phyloP scores from a whole-genome alignment of 1,139 yeast genomes.

The Protomyces gravidus region DNA sequence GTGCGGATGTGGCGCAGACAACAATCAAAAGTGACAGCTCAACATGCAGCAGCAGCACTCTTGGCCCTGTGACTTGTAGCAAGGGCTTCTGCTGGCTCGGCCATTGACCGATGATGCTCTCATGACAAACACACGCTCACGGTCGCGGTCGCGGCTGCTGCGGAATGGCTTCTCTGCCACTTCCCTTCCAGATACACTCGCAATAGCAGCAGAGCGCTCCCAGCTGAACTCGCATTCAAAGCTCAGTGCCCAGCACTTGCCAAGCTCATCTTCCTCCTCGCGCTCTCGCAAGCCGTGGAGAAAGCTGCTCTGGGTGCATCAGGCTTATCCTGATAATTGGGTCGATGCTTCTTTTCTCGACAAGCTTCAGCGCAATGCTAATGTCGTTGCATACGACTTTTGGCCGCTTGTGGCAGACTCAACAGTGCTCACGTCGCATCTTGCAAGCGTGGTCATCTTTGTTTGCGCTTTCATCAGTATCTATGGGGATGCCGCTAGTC shows the following conservation, averaged over 20 bases:
- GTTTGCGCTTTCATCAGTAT: conserved; percentile 58
- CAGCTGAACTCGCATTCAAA: neutral
- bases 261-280: too few relatives aligned
- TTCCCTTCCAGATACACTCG: neutral
- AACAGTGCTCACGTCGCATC: conserved; percentile 61
- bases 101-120: too few relatives aligned
- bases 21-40: neutral
- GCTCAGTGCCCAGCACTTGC: too few relatives aligned
- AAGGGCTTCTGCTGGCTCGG: too few relatives aligned
- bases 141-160: neutral
- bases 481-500: conserved; percentile 40
- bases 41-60: neutral
- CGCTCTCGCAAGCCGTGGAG: conserved; percentile 53
- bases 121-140: neutral
- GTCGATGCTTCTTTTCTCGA: conserved; percentile 76
- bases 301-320: conserved; percentile 79
- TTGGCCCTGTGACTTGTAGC: neutral
- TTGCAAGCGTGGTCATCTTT: conserved; percentile 58
- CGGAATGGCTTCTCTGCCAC: conserved; percentile 1
- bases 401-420: conserved; percentile 63
- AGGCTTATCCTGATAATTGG: conserved; percentile 87
- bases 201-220: neutral
- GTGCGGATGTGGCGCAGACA: too few relatives aligned
- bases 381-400: conserved; percentile 65
- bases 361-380: conserved; percentile 66